phyloP scores from a whole-genome alignment of 805 yeast species.

The Wickerhamiella kazuoi region DNA sequence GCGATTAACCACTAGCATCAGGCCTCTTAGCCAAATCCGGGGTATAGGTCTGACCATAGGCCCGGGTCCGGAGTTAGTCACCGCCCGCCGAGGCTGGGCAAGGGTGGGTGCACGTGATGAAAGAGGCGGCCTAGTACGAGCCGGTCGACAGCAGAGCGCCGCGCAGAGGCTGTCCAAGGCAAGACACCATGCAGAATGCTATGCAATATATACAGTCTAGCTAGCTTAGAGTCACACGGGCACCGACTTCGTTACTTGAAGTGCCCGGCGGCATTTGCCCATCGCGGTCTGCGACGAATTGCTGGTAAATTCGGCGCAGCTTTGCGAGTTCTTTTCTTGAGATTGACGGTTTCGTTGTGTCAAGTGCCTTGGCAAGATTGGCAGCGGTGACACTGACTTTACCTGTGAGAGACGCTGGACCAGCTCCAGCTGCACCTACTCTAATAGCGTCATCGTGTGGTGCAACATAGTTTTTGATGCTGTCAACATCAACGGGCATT shows the following conservation, averaged over 20 bases:
- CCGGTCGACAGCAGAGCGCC: no score
- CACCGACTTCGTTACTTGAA: conserved; percentile 67
- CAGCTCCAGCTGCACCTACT: not conserved
- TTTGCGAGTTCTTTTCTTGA: conserved; percentile 53
- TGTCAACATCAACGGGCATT: conserved; percentile 4
- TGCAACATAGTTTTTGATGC: conserved; percentile 3
- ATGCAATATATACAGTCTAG: not conserved
- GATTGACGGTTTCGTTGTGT: conserved; percentile 78
- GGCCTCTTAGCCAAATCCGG: not conserved
- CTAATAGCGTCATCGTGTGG: not conserved
- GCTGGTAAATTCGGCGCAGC: conserved; percentile 43
- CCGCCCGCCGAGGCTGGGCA: no score
- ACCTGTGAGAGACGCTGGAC: conserved; percentile 4
- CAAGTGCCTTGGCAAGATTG: conserved; percentile 45
- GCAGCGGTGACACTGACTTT: conserved; percentile 30
- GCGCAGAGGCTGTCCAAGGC: no score
- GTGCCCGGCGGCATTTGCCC: conserved; percentile 82
- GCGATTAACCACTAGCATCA: not conserved
- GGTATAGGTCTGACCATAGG: not conserved
- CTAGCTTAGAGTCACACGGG: conserved; percentile 66
- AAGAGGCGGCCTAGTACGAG: no score
- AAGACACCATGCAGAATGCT: no score
- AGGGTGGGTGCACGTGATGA: no score
- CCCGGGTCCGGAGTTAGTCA: no score
- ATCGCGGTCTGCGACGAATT: conserved; percentile 60